These are phyloP conservation scores for Candida fluviatilis DNA, from an alignment of 805 yeast species.

Conservation along the genomic window DNA sequence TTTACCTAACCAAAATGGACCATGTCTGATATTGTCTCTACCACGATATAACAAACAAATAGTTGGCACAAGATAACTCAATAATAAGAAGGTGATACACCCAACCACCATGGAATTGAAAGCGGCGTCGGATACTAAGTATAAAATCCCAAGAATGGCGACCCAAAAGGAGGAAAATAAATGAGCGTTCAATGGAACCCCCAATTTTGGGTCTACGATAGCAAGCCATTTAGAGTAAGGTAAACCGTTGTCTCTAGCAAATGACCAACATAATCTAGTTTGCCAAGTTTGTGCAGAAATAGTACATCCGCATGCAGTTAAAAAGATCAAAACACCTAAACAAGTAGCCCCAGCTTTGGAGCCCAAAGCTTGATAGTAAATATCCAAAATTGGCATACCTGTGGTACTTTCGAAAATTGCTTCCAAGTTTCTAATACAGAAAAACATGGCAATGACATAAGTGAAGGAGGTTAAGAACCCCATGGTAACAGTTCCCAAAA, in stretches of 20 bases:
- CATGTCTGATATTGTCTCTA: constrained; percentile 34
- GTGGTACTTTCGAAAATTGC: constrained; percentile 24
- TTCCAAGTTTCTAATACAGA: constrained; percentile 29
- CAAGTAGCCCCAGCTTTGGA: constrained; percentile 33
- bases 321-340: constrained; percentile 29
- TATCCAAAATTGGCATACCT: constrained; percentile 39
- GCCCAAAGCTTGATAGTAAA: constrained; percentile 34
- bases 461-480: constrained; percentile 37
- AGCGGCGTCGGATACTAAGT: constrained; percentile 35
- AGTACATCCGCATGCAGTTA: constrained; percentile 37
- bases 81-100: constrained; percentile 35
- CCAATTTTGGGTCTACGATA: constrained; percentile 33
- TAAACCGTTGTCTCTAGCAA: constrained; percentile 40
- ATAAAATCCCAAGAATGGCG: constrained; percentile 32
- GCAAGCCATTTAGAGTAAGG: constrained; percentile 37
- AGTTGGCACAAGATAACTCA: constrained; percentile 35
- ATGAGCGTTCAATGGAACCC: constrained; percentile 40
- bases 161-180: constrained; percentile 30
- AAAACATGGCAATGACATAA: constrained; percentile 38
- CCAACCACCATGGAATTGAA: constrained; percentile 33
- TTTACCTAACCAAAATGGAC: constrained; percentile 40
- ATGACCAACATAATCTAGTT: constrained; percentile 41
- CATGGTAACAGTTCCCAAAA: constrained; percentile 37
- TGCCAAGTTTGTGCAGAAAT: constrained; percentile 41
- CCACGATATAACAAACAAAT: constrained; percentile 32